Base-by-base conservation (phyloP, 106 monocot genomes). In the Cymbidium sinense region DNA sequence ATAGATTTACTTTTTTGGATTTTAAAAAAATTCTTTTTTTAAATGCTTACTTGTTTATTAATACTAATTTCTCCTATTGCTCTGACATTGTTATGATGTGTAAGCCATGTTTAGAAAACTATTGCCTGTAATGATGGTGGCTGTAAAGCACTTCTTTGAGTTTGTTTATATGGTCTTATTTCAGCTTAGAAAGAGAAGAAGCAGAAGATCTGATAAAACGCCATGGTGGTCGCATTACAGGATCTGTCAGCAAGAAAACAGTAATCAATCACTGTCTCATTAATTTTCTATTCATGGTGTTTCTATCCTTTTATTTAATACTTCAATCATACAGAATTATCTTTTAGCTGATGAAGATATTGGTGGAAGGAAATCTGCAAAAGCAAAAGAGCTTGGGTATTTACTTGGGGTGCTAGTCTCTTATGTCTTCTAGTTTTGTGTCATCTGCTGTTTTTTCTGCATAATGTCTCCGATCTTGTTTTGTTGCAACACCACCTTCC, bases 181-280 rank as follows among this genome's bases (percentile, higher is more conserved):
- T 84, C 78, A 99, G 98, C 74, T 94, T 99, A 86, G 98, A 99
- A 84, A 80, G 98, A 62, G 98, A 99, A 83, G 98, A 99, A 77
- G 98, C 94, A 51, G 94, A 94, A 77, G 98, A 99, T 87, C 77
- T 99, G 65, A 99, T 99, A 34, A 98, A 98, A 80, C 86, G 90
- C 41, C 90, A 99, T 86, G 90, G 94, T 83, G 98, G 98, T 70
- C 88, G 94, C 44, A 73, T 99, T 75, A 99, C 98, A 76, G 88
- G 94, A 75, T 92, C 94, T 83, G 86, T 94, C 73, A 99, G 94
- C 90, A 99, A 92, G 87, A 99, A 87, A 73, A 94, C 98, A 80
- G 98, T 98, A 36, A 29, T 73, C 54, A 6, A 7, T 58, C 35
- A 10, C 4, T 9, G 47, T 61, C 37, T 70, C 78, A 25, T 11